Evolutionary conservation across 805 yeast species (phyloP).

Genomic region (Danielia reshetovae): DNA sequence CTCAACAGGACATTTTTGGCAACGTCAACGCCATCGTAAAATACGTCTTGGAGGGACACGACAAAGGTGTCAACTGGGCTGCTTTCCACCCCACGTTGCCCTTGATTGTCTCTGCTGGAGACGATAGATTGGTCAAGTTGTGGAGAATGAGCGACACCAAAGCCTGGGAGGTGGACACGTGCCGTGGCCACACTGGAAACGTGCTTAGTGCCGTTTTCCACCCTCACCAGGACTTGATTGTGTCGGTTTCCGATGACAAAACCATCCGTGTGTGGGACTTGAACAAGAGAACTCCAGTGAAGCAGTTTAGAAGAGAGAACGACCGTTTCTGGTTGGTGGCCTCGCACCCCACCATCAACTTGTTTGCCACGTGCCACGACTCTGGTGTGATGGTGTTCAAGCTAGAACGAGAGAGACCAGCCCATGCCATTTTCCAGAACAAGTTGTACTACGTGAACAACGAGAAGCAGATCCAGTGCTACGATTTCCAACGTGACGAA

Average conservation of each 20-base stretch:
- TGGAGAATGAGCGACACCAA: constrained; percentile 98
- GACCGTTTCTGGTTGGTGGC: constrained; percentile 94
- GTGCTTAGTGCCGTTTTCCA: constrained; percentile 89
- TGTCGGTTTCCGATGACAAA: constrained; percentile 94
- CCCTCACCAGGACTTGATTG: constrained; percentile 85
- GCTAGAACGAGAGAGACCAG: constrained; percentile 95
- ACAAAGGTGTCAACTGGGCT: constrained; percentile 98
- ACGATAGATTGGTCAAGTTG: constrained; percentile 88
- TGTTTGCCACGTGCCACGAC: constrained; percentile 96
- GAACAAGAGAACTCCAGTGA: constrained; percentile 87
- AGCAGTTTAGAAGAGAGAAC: constrained; percentile 88
- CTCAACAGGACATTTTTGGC: constrained; percentile 92
- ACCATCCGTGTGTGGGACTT: constrained; percentile 96
- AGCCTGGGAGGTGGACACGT: constrained; percentile 99
- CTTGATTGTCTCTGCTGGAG: constrained; percentile 91
- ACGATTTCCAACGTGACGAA: constrained; percentile 62
- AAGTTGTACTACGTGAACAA: constrained; percentile 71
- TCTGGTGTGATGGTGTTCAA: constrained; percentile 97
- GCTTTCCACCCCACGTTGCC: constrained; percentile 96
- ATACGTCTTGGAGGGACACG: constrained; percentile 95
- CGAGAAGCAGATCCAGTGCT: constrained; percentile 82
- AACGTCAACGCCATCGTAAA: constrained; percentile 92
- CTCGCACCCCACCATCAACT: constrained; percentile 83
- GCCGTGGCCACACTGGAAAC: constrained; percentile 95
- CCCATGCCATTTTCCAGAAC: constrained; percentile 70